Conservation (phyloP, 345 rosid species). For the Euclidium syriacum region DNA sequence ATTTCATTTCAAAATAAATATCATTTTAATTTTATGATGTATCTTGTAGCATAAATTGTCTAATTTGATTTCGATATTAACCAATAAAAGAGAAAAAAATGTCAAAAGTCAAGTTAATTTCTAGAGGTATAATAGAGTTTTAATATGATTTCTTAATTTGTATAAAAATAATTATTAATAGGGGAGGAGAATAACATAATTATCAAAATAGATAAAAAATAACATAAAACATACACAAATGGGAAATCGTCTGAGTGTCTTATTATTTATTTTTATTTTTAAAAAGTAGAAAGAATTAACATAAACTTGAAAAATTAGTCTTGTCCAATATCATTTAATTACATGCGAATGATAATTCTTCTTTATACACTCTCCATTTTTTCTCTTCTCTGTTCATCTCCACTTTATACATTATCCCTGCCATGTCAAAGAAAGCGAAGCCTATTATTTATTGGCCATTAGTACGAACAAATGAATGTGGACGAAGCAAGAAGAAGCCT, state of each 20-base stretch:
- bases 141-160: no score
- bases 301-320: slow-evolving; percentile 3
- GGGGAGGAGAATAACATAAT: no score
- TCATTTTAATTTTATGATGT: no score
- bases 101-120: no score
- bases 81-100: no score
- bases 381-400: not conserved
- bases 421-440: not conserved
- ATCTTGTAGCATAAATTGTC: no score
- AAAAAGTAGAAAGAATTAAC: not conserved
- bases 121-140: no score
- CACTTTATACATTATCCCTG: slow-evolving; percentile 7
- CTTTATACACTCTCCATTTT: not conserved
- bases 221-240: not conserved
- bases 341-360: not conserved
- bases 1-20: no score
- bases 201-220: no score
- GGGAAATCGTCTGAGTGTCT: not conserved
- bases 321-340: not conserved
- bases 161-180: no score
- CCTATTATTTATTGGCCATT: not conserved
- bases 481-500: not conserved
- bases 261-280: no score
- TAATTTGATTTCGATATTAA: no score
- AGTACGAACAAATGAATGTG: not conserved